Conservation (phyloP, 345 rosid species). For the Gossypium bickii region DNA sequence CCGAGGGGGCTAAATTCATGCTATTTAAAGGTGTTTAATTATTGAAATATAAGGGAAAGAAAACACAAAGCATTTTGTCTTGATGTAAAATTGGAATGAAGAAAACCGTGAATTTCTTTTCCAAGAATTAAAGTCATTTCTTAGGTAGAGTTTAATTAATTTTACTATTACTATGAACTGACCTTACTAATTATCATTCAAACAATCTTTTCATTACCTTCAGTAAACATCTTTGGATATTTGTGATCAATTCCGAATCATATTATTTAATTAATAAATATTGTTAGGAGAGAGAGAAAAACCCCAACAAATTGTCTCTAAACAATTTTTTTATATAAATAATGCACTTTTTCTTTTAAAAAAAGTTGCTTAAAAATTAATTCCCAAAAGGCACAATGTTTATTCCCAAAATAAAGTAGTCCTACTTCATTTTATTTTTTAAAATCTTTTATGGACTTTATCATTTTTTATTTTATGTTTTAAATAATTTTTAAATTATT, state of each 20-base stretch:
- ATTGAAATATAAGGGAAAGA: background rate
- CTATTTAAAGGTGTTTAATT: background rate
- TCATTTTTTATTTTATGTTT: no score
- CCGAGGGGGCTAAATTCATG: no score
- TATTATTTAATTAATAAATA: background rate
- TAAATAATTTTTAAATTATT: no score
- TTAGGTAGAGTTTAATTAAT: slow-evolving; percentile 2
- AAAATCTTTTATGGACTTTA: no score
- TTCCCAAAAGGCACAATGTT: no score
- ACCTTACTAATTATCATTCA: slow-evolving; percentile 6
- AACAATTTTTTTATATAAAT: no score
- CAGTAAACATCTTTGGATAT: slow-evolving; percentile 1
- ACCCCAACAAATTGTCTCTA: background rate
- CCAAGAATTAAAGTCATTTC: background rate
- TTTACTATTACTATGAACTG: slow-evolving; percentile 12
- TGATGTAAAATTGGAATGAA: background rate
- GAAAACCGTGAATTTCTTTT: background rate
- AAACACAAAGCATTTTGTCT: background rate
- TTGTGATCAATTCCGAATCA: background rate
- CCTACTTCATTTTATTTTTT: no score
- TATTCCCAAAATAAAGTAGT: no score
- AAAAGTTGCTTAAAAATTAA: no score
- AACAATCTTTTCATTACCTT: slow-evolving; percentile 17
- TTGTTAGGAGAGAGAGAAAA: background rate
- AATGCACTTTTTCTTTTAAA: no score